phyloP scores from a whole-genome alignment of 1,139 yeast species.

The Kodamaea sp. region DNA sequence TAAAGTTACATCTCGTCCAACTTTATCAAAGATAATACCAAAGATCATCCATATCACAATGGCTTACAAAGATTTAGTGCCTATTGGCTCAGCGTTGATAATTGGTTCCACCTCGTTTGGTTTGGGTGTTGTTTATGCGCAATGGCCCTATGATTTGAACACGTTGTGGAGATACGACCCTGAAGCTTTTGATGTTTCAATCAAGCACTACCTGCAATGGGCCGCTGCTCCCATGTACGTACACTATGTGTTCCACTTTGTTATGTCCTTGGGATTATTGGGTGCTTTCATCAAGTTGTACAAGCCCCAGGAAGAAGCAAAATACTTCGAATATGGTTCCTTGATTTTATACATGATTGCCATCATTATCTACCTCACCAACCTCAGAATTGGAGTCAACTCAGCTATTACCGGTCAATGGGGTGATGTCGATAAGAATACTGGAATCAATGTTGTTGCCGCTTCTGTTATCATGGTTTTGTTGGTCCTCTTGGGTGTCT shows the following conservation, averaged over 20 bases:
- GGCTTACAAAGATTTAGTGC: slow-evolving; percentile 49
- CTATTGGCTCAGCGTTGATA: slow-evolving; percentile 51
- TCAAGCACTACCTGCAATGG: slow-evolving; percentile 75
- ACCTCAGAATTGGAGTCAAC: slow-evolving; percentile 77
- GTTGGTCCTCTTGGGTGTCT: slow-evolving; percentile 70
- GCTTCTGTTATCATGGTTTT: slow-evolving; percentile 83
- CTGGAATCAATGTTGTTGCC: slow-evolving; percentile 89
- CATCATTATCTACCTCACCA: slow-evolving; percentile 78
- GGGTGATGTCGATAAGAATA: slow-evolving; percentile 89
- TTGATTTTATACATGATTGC: slow-evolving; percentile 70
- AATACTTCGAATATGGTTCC: slow-evolving; percentile 87
- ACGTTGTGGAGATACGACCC: slow-evolving; percentile 68
- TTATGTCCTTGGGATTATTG: slow-evolving; percentile 61
- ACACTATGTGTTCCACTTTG: slow-evolving; percentile 61
- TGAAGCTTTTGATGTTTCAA: slow-evolving; percentile 59
- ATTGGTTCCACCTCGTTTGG: slow-evolving; percentile 65
- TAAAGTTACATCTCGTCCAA: no score
- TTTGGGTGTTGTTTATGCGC: slow-evolving; percentile 75
- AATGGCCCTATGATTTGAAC: slow-evolving; percentile 78
- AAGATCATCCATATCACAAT: no score
- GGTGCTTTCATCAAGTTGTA: slow-evolving; percentile 80
- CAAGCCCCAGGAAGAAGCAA: slow-evolving; percentile 81
- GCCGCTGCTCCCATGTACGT: slow-evolving; percentile 61
- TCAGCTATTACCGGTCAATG: slow-evolving; percentile 72
- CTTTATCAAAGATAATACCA: no score